Conservation (phyloP, 164 flowering plant species). For the Hamamelis virginiana region DNA sequence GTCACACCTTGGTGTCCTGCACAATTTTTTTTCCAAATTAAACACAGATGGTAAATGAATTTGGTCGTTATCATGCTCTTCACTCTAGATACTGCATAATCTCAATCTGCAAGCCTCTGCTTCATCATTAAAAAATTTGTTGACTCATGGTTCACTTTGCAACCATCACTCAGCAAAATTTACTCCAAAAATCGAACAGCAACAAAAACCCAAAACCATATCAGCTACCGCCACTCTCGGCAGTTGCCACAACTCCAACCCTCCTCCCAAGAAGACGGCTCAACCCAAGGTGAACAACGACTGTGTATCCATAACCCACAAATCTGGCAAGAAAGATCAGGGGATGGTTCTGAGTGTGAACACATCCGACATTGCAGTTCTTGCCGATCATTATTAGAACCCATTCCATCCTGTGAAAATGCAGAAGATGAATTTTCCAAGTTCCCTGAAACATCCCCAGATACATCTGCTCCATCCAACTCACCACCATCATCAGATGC, state of each 20-base stretch:
- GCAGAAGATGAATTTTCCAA: conserved; percentile 23
- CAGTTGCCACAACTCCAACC: conserved; percentile 83
- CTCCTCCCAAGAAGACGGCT: conserved; percentile 23
- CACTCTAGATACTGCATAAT: background rate
- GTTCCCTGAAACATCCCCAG: conserved; percentile 27
- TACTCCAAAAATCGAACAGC: background rate
- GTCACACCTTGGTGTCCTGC: background rate
- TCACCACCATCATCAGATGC: conserved; percentile 53
- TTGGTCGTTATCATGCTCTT: background rate
- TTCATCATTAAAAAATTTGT: background rate
- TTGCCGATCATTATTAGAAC: conserved; percentile 11
- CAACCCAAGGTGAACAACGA: conserved; percentile 79
- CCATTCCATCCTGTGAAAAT: conserved; percentile 20
- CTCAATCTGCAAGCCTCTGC: background rate
- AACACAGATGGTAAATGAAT: background rate
- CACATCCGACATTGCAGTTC: conserved; percentile 54
- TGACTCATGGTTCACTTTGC: background rate
- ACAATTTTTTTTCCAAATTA: background rate
- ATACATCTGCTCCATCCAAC: conserved; percentile 30
- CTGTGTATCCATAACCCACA: conserved; percentile 66
- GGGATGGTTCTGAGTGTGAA: conserved; percentile 41
- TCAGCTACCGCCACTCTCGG: conserved; percentile 56
- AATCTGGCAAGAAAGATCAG: conserved; percentile 59
- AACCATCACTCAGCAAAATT: background rate
- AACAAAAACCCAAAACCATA: conserved; percentile 2